Percentiles rank a stretch among this genome's conserved stretches.
Evolutionary conservation across 2,329 filamentous ascomycete species (phyloP).

Genomic region (Scolecobasidium constrictum): DNA sequence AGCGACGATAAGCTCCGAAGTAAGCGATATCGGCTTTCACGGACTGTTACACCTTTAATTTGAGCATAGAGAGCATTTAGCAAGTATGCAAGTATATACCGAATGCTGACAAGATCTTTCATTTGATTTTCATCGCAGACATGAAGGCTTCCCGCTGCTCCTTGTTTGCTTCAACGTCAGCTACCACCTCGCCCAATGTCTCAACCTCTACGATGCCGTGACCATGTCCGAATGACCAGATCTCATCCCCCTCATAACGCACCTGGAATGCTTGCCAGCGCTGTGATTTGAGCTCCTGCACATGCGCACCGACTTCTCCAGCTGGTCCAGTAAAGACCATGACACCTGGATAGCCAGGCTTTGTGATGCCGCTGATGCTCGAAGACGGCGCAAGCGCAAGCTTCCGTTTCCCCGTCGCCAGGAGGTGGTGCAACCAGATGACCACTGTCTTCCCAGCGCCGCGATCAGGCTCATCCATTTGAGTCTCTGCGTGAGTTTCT

Average conservation of each 20-base stretch:
- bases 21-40: no score
- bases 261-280: slow-evolving; percentile 38
- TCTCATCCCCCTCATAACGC: slow-evolving; percentile 26
- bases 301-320: slow-evolving; percentile 27
- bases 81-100: no score
- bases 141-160: slow-evolving; percentile 11
- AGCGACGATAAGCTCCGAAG: background rate
- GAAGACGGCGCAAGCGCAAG: slow-evolving; percentile 24
- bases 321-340: slow-evolving; percentile 31
- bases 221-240: slow-evolving; percentile 30
- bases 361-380: slow-evolving; percentile 30
- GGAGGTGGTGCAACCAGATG: slow-evolving; percentile 36
- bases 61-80: no score
- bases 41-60: no score
- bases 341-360: slow-evolving; percentile 36
- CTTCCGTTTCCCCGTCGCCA: slow-evolving; percentile 36
- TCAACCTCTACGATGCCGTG: slow-evolving; percentile 30
- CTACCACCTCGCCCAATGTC: slow-evolving; percentile 33
- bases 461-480: background rate
- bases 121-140: slow-evolving; percentile 3
- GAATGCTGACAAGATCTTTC: no score
- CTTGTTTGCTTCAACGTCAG: slow-evolving; percentile 19
- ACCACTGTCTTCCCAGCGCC: slow-evolving; percentile 24
- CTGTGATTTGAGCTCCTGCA: slow-evolving; percentile 29
- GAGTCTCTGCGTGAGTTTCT: background rate